Base-by-base conservation (phyloP, 176 grass and related monocot species). In the Aegilops tauschii region DNA sequence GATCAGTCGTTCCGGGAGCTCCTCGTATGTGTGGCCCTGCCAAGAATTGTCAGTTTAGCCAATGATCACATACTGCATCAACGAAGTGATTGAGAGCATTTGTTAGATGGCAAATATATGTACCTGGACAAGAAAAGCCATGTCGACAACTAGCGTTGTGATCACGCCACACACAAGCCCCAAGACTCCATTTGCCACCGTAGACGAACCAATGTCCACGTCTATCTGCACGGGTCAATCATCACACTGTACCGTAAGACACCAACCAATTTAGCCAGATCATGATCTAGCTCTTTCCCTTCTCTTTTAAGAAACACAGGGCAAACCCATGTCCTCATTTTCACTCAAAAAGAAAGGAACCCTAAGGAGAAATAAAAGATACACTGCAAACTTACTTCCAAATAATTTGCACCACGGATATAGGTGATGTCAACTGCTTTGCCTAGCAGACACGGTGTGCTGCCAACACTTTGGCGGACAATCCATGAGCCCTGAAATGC, bases 81-180 rank as follows among this genome's bases (percentile, higher is more conserved):
- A 34, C 2, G 3, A 77, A 49, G 71, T 49, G 14, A 68, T 61
- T 36, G 35, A 75, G 75, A 79, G 18, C 0, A 30, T 30, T 75
- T 18, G 0, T 29, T 50, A 31, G 42, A 86, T 63, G 23, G 20
- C n/a, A 4, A 73, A 87, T 3, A 7, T 44, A 72, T 42, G 20
- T 88, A 98, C 96, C 96, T 98, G 96, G 39, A 98, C 86, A 76
- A 98, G 96, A 83, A 98, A 98, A 64, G 96, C 96, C 96, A 98
- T 98, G 76, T 98, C 96, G 54, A 98, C 96, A 56, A 98, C 96
- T 76, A 98, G 87, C 9, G 96, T 94, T 5, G 92, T 98, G 67
- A 98, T 98, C 20, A 92, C 96, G 65, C 96, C 93, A 73, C 86
- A 91, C 6, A 98, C 96, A 52, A 98, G 86, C 79, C 96, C 93